phyloP scores from a whole-genome alignment of 2,329 filamentous ascomycete genomes.

The Diaporthe vaccinii region DNA sequence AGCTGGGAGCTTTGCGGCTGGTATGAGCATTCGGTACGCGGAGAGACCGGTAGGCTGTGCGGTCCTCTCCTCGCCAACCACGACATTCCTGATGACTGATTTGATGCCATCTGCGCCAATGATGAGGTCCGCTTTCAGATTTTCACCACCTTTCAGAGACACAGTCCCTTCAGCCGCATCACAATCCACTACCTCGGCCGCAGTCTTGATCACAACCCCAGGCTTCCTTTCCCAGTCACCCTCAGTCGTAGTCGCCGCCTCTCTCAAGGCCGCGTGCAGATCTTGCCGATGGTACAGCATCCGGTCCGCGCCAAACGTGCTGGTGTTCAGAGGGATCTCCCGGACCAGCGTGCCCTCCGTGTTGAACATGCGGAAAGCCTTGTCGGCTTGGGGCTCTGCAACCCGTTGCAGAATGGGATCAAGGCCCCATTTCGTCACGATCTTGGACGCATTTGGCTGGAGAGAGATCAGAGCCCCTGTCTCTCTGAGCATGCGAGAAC shows the following conservation, averaged over 20 bases:
- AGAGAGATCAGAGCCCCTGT: constrained; percentile 57
- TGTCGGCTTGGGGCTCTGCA: constrained; percentile 51
- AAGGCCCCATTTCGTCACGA: constrained; percentile 50
- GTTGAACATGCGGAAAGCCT: constrained; percentile 52
- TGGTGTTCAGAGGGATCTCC: constrained; percentile 49
- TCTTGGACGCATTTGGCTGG: constrained; percentile 56
- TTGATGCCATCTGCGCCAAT: constrained; percentile 55
- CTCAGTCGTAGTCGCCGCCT: constrained; percentile 44
- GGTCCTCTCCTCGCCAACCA: constrained; percentile 42
- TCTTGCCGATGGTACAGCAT: constrained; percentile 58
- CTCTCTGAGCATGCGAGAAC: constrained; percentile 50
- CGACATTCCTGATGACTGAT: constrained; percentile 39
- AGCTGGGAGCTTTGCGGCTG: constrained; percentile 58
- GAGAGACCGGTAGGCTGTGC: constrained; percentile 53
- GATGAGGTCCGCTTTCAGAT: constrained; percentile 49
- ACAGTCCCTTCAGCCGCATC: constrained; percentile 55
- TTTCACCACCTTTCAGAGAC: constrained; percentile 51
- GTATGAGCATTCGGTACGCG: constrained; percentile 54
- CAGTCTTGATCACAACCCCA: constrained; percentile 47
- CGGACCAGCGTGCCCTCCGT: constrained; percentile 45
- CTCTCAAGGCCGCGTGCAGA: constrained; percentile 51
- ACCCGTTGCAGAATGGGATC: constrained; percentile 45
- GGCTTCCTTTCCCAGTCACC: constrained; percentile 41
- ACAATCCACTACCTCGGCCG: constrained; percentile 51
- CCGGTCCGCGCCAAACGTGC: constrained; percentile 54